Conservation (phyloP, 139 green algal species). For the Microglena sp. region DNA sequence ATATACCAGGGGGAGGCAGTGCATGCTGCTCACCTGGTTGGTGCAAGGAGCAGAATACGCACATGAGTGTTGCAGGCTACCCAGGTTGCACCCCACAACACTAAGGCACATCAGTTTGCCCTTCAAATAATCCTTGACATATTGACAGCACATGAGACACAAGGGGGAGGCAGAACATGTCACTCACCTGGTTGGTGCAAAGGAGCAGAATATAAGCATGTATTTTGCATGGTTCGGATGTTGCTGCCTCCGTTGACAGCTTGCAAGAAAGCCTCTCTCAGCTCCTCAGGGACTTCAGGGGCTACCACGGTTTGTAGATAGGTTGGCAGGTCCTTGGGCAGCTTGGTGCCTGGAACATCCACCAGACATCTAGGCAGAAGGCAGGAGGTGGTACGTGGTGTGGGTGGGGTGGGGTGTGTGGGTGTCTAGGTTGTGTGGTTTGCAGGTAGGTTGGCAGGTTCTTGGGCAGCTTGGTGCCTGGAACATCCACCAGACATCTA, state of each 20-base stretch:
- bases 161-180: too few relatives aligned
- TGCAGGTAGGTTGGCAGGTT: constrained; percentile 46
- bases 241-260: constrained; percentile 28
- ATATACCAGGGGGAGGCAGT: too few relatives aligned
- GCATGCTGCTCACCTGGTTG: too few relatives aligned
- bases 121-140: too few relatives aligned
- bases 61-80: too few relatives aligned
- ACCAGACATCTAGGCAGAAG: constrained; percentile 87
- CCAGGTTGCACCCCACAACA: too few relatives aligned
- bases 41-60: too few relatives aligned
- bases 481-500: constrained; percentile 89
- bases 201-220: constrained; percentile 22
- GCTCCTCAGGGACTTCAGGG: constrained; percentile 56
- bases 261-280: constrained; percentile 63
- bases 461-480: constrained; percentile 49
- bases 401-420: too few relatives aligned
- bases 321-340: constrained; percentile 41
- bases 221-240: constrained; percentile 37
- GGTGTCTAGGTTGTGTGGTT: too few relatives aligned
- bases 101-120: too few relatives aligned
- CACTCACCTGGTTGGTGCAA: constrained; percentile 65
- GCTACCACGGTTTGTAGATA: constrained; percentile 24
- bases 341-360: constrained; percentile 73
- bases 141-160: too few relatives aligned
- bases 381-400: too few relatives aligned